phyloP scores from a whole-genome alignment of 768 basidiomycete species.

The Psilocybe cyanescens region DNA sequence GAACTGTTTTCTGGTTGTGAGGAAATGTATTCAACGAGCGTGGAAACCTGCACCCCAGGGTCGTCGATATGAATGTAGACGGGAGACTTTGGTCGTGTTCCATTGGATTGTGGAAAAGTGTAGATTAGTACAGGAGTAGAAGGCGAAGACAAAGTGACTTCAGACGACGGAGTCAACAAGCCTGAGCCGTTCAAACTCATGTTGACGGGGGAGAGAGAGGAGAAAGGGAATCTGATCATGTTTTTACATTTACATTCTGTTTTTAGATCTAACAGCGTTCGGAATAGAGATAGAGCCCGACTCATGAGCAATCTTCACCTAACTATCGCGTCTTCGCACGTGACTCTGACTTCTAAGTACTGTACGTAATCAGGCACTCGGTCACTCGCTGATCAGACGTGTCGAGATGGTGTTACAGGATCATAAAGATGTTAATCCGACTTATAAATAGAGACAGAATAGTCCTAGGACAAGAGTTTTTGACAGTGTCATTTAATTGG shows the following conservation, averaged over 20 bases:
- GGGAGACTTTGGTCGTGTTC: conserved; percentile 19
- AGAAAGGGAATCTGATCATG: neutral
- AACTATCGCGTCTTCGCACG: conserved; percentile 11
- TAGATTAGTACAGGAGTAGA: conserved; percentile 35
- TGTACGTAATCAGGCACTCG: no score
- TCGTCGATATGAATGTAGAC: conserved; percentile 40
- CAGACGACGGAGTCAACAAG: conserved; percentile 42
- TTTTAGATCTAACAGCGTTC: neutral
- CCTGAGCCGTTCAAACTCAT: conserved; percentile 20
- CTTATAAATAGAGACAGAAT: no score
- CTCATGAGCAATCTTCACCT: neutral
- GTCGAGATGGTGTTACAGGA: no score
- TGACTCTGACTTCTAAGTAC: neutral
- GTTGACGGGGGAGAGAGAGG: neutral
- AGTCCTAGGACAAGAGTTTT: no score
- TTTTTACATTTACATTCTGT: neutral
- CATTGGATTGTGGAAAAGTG: neutral
- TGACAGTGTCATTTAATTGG: no score
- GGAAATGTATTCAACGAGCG: conserved; percentile 69
- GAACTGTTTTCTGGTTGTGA: conserved; percentile 61
- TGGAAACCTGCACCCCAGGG: conserved; percentile 57
- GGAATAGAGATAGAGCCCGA: conserved; percentile 1
- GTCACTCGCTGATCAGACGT: no score
- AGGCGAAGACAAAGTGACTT: conserved; percentile 42
- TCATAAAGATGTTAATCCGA: no score